Evolutionary conservation across 2,329 filamentous ascomycete species (phyloP), one percentile per base, ranked within the genome.

Genomic region (Fusarium clavum): DNA sequence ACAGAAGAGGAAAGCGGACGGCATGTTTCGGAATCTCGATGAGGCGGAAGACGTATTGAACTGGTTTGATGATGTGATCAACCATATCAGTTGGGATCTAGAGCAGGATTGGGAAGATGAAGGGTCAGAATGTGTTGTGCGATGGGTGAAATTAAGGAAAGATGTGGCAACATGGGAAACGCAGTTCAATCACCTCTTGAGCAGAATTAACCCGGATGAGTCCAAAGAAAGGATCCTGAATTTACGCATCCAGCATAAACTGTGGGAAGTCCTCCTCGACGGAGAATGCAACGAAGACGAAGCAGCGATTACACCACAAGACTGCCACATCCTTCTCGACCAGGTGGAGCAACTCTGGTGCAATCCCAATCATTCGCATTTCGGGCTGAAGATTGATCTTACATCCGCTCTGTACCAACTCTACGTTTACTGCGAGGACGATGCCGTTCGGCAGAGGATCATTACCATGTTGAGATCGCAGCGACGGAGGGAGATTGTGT

Each of bases 21-120:
- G 43, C 2, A 12, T 44, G 3, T 63, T 63, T 6, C 38, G 48
- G 2, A 38, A 43, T 8, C 34, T 63, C 0, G 61, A 63, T 14
- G 61, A 63, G 24, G 61, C 61, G 1, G 61, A 63, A 13, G 48
- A 63, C 44, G 43, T 63, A 0, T 63, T 63, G 61, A 63, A 63
- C 8, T 22, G 22, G 6, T 63, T 63, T 18, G 61, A 63, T 8
- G 61, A 63, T 13, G 20, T 29, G 11, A 52, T 63, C 1, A 47
- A 29, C 2, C 22, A 63, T n/a, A 63, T 63, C 3, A 56, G 58
- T 0, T 63, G 61, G 61, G 61, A 63, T 16, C 27, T 63, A 1
- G 43, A 63, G 5, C 61, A 63, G 18, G 29, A 63, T 24, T 63
- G 61, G 61, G 48, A 63, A 4, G 14, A 63, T 14, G 61, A 57